Base-by-base conservation (phyloP, 1,284 basidiomycete genomes). In the Microbotryomycetes sp. region DNA sequence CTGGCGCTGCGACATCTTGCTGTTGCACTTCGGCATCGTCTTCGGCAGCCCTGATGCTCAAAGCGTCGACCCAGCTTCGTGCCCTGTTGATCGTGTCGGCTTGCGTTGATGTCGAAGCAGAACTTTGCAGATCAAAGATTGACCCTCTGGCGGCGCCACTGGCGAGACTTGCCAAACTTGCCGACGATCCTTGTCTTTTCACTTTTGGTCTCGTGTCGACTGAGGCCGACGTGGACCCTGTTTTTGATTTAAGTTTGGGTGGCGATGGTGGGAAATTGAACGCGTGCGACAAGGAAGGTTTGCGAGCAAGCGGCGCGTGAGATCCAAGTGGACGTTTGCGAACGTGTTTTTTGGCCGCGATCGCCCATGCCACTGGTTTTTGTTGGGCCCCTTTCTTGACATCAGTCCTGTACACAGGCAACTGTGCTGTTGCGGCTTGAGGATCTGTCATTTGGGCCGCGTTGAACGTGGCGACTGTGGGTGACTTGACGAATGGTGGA, bases 271-370 rank as follows among this genome's bases (percentile, higher is more conserved):
- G 67, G 42, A 67, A 69, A 14, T 58, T 59, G 59, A 69, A 69
- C 15, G 56, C 36, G 54, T 69, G 65, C 25, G 63, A 49, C 6
- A 69, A 57, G 19, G 60, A 60, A 2, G 67, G 63, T 15, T 61
- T 65, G 6, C 67, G 63, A 15, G 67, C 67, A 28, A 67, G 49
- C n/a, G 65, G 65, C 6, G 67, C 67, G 59, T 68, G 62, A 25
- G 65, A 67, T 0, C 67, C 67, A 22, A 67, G 61, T 2, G 67
- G 67, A 1, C 67, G 64, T 42, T 62, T 64, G 19, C 59, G 57
- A 12, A 64, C 56, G 53, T 68, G 67, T 58, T 68, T 68, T 58
- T 68, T 68, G 25, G 67, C 67, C 16, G 67, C 65, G 54, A 68
- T 68, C 47, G 66, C 63, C 48, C 57, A 57, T 48, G 65, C 49